phyloP scores from a whole-genome alignment of 1,139 yeast genomes.

The Yamadazyma songkhlaensis region DNA sequence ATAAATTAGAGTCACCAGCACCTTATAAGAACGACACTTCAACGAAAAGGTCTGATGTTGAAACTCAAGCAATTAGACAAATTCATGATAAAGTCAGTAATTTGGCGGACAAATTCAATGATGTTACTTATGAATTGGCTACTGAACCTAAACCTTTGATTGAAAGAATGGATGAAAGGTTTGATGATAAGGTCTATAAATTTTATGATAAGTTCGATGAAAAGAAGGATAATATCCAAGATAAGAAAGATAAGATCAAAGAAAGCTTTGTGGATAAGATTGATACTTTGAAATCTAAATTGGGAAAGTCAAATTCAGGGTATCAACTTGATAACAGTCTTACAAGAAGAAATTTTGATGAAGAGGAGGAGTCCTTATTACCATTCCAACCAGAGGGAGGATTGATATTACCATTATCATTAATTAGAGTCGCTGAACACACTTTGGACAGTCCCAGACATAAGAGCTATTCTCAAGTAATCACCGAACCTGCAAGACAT shows the following conservation, averaged over 20 bases:
- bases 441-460: slow-evolving; percentile 21
- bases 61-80: slow-evolving; percentile 22
- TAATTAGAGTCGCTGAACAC: slow-evolving; percentile 16
- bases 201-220: slow-evolving; percentile 15
- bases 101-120: slow-evolving; percentile 18
- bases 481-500: slow-evolving; percentile 1
- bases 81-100: slow-evolving; percentile 18
- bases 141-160: slow-evolving; percentile 20
- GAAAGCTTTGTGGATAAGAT: slow-evolving; percentile 6
- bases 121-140: slow-evolving; percentile 19
- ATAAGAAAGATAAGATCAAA: slow-evolving; percentile 6
- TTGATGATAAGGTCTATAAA: slow-evolving; percentile 18
- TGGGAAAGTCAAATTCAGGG: slow-evolving; percentile 5
- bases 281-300: slow-evolving; percentile 11
- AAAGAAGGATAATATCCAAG: slow-evolving; percentile 9
- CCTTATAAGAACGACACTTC: background rate
- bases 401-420: slow-evolving; percentile 22
- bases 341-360: slow-evolving; percentile 5
- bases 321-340: slow-evolving; percentile 7
- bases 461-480: slow-evolving; percentile 24
- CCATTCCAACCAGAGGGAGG: slow-evolving; percentile 8
- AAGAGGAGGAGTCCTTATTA: slow-evolving; percentile 2
- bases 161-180: slow-evolving; percentile 19
- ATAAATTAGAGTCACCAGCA: background rate
- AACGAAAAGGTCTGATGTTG: background rate